Evolutionary conservation across 495 filamentous ascomycete species (phyloP), one percentile per base, ranked within the genome.

Genomic region (Glarea lozoyensis): DNA sequence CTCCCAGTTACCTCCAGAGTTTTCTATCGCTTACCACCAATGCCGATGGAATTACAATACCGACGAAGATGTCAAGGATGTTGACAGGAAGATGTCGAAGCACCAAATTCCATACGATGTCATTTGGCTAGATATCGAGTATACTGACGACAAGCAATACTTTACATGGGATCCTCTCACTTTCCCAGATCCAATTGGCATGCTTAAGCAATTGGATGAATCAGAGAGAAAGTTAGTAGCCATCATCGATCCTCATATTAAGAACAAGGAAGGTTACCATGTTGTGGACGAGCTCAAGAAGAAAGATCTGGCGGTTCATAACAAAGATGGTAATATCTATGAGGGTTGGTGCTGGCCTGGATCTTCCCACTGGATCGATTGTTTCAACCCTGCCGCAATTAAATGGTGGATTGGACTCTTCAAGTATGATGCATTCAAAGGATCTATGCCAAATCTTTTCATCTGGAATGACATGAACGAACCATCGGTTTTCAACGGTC

Each of bases 381-480:
- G 78, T 60, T 97, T 98, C 65, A 96, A 86, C 54, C 88, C 90
- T 18, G 81, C 78, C 2, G 84, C 87, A 19, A 73, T 78, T 37
- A 74, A 79, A 37, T 98, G 93, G 93, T 98, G 92, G 92, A 76
- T 72, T 32, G 61, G 68, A 10, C 76, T 96, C 6, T 95, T 93
- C 72, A 82, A 84, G 49, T 95, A 88, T 54, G 79, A 86, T 56
- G 73, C 62, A 32, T 96, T 93, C 70, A 84, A 84, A 58, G 87
- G 86, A 36, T 81, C 86, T 3, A 70, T 80, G 52, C 63, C 79
- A 27, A 97, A 95, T 57, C 76, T 82, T 3, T 95, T 86, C 66
- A 81, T 97, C 57, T 98, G 92, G 92, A 98, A 98, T 61, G 92
- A 98, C 58, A 98, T 98, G 92, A 98, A 96, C 54, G 92, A 98